These are phyloP conservation scores for Lactarius sanguifluus DNA, from an alignment of 768 basidiomycete species.

Conservation along the genomic window DNA sequence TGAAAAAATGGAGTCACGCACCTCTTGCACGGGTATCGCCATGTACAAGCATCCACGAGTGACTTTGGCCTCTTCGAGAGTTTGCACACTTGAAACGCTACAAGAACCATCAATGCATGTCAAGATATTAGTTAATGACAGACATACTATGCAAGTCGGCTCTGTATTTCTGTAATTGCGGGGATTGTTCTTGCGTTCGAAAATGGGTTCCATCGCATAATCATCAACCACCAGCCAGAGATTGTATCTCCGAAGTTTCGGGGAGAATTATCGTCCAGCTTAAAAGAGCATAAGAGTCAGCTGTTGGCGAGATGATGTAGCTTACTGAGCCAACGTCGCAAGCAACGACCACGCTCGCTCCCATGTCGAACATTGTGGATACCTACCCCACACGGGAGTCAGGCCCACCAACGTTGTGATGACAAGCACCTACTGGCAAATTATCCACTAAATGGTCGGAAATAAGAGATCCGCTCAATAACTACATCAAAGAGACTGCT, in stretches of 20 bases:
- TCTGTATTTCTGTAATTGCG: slow-evolving; percentile 90
- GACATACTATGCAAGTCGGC: slow-evolving; percentile 90
- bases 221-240: slow-evolving; percentile 93
- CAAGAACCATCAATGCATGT: slow-evolving; percentile 14
- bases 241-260: slow-evolving; percentile 93
- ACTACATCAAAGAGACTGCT: slow-evolving; percentile 32
- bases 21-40: slow-evolving; percentile 92
- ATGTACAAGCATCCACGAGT: slow-evolving; percentile 88
- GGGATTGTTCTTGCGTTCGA: slow-evolving; percentile 75
- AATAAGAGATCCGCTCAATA: slow-evolving; percentile 15
- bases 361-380: slow-evolving; percentile 88
- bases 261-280: slow-evolving; percentile 94
- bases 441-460: slow-evolving; percentile 66
- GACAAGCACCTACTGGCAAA: slow-evolving; percentile 58
- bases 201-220: slow-evolving; percentile 94
- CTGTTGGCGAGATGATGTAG: not conserved
- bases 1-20: slow-evolving; percentile 36
- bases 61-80: slow-evolving; percentile 92
- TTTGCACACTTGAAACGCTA: slow-evolving; percentile 94
- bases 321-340: slow-evolving; percentile 88
- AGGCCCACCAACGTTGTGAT: not conserved
- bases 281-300: slow-evolving; percentile 3
- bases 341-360: slow-evolving; percentile 87
- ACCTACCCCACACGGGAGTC: slow-evolving; percentile 48
- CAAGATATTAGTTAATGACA: slow-evolving; percentile 11